phyloP scores from a whole-genome alignment of 805 yeast species.

The Metschnikowia cerradonensis region DNA sequence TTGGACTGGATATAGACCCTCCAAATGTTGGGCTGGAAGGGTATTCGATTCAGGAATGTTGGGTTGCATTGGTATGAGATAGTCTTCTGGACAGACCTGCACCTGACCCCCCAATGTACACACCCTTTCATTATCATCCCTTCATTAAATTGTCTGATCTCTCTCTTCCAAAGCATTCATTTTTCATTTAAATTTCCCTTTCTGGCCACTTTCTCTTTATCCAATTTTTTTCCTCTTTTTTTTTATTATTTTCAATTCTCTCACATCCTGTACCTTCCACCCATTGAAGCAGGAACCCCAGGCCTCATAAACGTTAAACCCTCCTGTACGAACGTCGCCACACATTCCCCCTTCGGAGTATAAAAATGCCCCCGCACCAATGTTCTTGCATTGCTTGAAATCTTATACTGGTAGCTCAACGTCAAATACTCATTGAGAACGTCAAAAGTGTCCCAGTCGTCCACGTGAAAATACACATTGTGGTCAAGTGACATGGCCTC shows the following conservation, averaged over 20 bases:
- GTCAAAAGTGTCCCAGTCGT: conserved; percentile 24
- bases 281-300: conserved; percentile 19
- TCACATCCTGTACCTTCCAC: conserved; percentile 4
- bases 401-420: conserved; percentile 33
- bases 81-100: too few species aligned
- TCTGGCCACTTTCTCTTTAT: background rate
- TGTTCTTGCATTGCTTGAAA: conserved; percentile 33
- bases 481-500: conserved; percentile 45
- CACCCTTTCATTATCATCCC: too few species aligned
- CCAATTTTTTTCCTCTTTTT: background rate
- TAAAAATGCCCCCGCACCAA: conserved; percentile 36
- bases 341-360: conserved; percentile 27
- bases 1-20: background rate
- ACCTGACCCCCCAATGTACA: too few species aligned
- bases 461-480: conserved; percentile 39
- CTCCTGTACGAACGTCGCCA: conserved; percentile 41
- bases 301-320: conserved; percentile 33
- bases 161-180: too few species aligned
- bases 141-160: too few species aligned
- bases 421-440: conserved; percentile 35
- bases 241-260: background rate
- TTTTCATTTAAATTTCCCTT: too few species aligned
- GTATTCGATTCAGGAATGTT: background rate
- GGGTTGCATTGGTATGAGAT: too few species aligned
- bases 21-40: background rate